Conservation (phyloP, 176 grass and related monocot genomes). For the Raddia guianensis region DNA sequence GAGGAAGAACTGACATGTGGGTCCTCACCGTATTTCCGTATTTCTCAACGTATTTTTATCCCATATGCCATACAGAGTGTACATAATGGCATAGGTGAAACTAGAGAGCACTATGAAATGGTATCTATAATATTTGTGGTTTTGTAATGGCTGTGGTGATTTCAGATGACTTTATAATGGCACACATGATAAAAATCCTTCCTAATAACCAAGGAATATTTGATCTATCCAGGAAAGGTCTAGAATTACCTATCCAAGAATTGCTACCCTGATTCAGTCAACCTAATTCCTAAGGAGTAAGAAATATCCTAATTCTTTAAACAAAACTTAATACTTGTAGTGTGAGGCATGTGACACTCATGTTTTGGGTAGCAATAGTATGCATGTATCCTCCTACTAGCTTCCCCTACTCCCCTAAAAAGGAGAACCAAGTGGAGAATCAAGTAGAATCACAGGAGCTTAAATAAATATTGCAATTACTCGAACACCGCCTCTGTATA, state of each 20-base stretch:
- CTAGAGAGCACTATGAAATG: too few relatives aligned
- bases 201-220: background rate
- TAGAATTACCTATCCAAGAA: too few relatives aligned
- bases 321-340: background rate
- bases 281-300: constrained; percentile 5
- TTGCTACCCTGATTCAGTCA: background rate
- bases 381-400: constrained; percentile 15
- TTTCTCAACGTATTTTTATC: too few relatives aligned
- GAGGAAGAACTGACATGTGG: too few relatives aligned
- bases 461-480: background rate
- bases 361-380: background rate
- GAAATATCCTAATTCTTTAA: background rate
- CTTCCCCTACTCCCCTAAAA: background rate
- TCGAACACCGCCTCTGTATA: background rate
- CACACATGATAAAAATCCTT: too few relatives aligned
- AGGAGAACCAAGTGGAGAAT: background rate
- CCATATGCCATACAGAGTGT: too few relatives aligned
- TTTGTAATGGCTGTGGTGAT: too few relatives aligned
- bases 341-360: background rate
- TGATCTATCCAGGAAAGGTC: background rate
- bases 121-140: too few relatives aligned
- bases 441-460: background rate
- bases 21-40: too few relatives aligned
- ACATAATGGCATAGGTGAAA: too few relatives aligned
- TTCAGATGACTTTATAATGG: too few relatives aligned